Conservation (phyloP, 2,329 filamentous ascomycete species). For the Stagonosporopsis rhizophila region DNA sequence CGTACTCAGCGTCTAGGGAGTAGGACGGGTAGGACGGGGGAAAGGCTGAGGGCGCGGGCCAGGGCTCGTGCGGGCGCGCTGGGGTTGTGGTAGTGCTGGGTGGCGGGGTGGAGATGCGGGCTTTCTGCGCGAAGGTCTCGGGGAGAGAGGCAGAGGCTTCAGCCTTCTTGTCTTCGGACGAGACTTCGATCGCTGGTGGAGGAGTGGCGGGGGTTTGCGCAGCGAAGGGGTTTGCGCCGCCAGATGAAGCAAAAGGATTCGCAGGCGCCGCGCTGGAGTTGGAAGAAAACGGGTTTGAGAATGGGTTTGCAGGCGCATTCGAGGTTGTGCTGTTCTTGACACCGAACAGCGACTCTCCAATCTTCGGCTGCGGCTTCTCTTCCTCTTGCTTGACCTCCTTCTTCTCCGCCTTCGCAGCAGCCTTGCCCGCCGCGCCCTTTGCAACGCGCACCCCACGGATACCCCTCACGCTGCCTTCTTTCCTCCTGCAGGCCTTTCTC, state of each 20-base stretch:
- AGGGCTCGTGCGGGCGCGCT: constrained; percentile 67
- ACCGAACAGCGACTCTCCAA: constrained; percentile 76
- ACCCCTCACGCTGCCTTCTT: constrained; percentile 79
- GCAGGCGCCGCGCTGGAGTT: constrained; percentile 47
- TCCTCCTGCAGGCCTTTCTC: constrained; percentile 78
- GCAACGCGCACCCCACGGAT: constrained; percentile 71
- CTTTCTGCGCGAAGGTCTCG: constrained; percentile 77
- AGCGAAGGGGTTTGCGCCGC: constrained; percentile 37
- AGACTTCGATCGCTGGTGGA: constrained; percentile 28
- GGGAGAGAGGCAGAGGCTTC: constrained; percentile 64
- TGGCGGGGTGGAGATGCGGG: constrained; percentile 57
- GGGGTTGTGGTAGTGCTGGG: constrained; percentile 27
- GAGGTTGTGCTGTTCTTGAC: constrained; percentile 55
- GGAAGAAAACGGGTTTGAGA: constrained; percentile 67
- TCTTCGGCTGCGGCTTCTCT: constrained; percentile 52
- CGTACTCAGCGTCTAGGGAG: constrained; percentile 89
- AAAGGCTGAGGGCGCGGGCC: constrained; percentile 72
- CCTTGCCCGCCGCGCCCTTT: constrained; percentile 43
- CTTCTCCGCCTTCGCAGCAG: constrained; percentile 25
- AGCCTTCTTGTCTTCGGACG: constrained; percentile 29
- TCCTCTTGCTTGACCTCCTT: constrained; percentile 36
- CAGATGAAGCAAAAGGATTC: constrained; percentile 64
- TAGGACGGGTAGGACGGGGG: constrained; percentile 76
- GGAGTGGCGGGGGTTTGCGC: constrained; percentile 38
- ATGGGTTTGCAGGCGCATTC: constrained; percentile 36